Percentiles rank a stretch among this genome's conserved stretches.
These are phyloP conservation scores for Sphaerulina musiva DNA, from an alignment of 2,329 filamentous ascomycete species.

Conservation along the genomic window DNA sequence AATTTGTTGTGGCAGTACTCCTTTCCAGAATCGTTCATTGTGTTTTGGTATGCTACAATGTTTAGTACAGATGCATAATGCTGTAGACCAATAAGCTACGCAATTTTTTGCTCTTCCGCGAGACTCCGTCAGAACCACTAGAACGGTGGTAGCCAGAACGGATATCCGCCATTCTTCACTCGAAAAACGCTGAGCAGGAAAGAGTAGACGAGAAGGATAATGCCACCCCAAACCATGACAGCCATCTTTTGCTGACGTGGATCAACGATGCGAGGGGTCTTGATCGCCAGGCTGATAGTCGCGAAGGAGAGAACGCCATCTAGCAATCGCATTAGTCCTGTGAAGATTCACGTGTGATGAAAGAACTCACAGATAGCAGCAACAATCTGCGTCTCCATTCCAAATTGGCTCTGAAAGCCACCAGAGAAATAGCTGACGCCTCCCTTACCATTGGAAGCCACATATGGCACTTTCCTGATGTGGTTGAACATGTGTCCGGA, in stretches of 20 bases:
- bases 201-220: slow-evolving; percentile 81
- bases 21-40: background rate
- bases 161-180: slow-evolving; percentile 90
- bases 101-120: slow-evolving; percentile 29
- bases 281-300: slow-evolving; percentile 82
- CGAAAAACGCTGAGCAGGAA: slow-evolving; percentile 91
- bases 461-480: slow-evolving; percentile 91
- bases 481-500: slow-evolving; percentile 99
- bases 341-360: no score
- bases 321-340: slow-evolving; percentile 32
- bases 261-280: slow-evolving; percentile 82
- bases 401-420: slow-evolving; percentile 90
- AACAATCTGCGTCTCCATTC: slow-evolving; percentile 90
- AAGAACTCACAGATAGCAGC: slow-evolving; percentile 77
- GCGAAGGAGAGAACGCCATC: slow-evolving; percentile 81
- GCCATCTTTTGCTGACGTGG: slow-evolving; percentile 70
- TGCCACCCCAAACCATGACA: slow-evolving; percentile 69
- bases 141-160: slow-evolving; percentile 90
- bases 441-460: slow-evolving; percentile 74
- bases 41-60: background rate
- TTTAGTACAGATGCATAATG: background rate
- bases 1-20: background rate
- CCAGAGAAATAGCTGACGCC: slow-evolving; percentile 84
- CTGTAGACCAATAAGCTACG: background rate
- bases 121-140: slow-evolving; percentile 31